Evolutionary conservation across 2,329 filamentous ascomycete species (phyloP).

Genomic region (Xylariaceae sp.): DNA sequence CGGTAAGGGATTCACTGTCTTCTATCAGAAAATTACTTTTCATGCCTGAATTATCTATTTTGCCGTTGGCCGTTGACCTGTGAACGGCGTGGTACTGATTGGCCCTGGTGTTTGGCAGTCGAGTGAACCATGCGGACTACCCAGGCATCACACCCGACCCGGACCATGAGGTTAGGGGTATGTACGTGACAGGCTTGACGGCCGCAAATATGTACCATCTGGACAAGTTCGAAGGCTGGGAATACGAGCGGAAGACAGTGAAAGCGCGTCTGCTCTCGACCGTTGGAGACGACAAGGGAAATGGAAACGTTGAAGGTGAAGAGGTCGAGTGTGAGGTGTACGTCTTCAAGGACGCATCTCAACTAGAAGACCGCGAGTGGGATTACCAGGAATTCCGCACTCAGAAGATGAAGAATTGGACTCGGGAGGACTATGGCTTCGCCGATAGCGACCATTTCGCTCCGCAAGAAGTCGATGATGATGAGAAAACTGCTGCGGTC

Average conservation of each 20-base stretch:
- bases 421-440: slow-evolving; percentile 45
- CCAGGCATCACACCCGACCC: slow-evolving; percentile 64
- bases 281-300: slow-evolving; percentile 35
- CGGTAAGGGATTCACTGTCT: slow-evolving; percentile 31
- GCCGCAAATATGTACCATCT: slow-evolving; percentile 68
- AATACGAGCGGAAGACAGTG: slow-evolving; percentile 41
- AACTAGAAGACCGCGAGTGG: slow-evolving; percentile 73
- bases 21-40: not conserved
- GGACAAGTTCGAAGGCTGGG: slow-evolving; percentile 73
- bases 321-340: slow-evolving; percentile 57
- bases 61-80: not conserved
- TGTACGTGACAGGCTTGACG: slow-evolving; percentile 72
- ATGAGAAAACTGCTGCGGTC: slow-evolving; percentile 24
- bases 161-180: slow-evolving; percentile 62
- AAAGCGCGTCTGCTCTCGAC: slow-evolving; percentile 35
- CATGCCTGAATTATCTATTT: not conserved
- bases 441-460: slow-evolving; percentile 33
- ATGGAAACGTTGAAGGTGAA: slow-evolving; percentile 40
- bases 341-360: slow-evolving; percentile 48
- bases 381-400: slow-evolving; percentile 77
- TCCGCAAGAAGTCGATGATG: slow-evolving; percentile 20
- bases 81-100: not conserved
- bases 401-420: slow-evolving; percentile 61
- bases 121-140: slow-evolving; percentile 68
- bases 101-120: slow-evolving; percentile 30